Conservation (phyloP, 768 basidiomycete species). For the Panus rudis region DNA sequence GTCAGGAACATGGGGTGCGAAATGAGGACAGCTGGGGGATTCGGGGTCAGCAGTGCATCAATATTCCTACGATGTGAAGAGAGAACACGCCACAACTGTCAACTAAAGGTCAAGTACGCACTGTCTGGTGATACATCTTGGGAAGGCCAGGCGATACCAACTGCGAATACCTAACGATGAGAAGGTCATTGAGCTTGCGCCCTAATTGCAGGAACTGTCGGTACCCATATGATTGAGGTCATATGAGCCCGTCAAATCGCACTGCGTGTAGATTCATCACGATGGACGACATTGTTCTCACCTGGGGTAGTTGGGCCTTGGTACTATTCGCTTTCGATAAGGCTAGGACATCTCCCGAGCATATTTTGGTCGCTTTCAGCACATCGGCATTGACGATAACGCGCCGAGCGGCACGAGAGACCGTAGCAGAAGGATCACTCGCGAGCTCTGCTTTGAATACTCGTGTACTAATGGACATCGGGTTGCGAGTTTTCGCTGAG, state of each 20-base stretch:
- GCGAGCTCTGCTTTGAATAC: conserved; percentile 22
- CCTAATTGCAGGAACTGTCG: no score
- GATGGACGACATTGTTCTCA: conserved; percentile 16
- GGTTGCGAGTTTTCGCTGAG: no score
- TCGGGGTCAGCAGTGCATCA: conserved; percentile 3
- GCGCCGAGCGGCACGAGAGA: conserved; percentile 52
- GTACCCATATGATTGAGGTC: background rate
- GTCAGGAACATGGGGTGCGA: conserved; percentile 57
- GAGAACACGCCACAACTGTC: no score
- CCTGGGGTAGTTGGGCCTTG: conserved; percentile 23
- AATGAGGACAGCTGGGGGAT: conserved; percentile 42
- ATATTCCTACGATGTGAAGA: no score
- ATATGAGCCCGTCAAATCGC: conserved; percentile 9
- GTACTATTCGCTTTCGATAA: conserved; percentile 36
- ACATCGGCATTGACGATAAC: conserved; percentile 56
- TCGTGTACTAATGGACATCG: conserved; percentile 18
- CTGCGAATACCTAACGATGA: conserved; percentile 44
- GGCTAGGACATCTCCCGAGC: conserved; percentile 64
- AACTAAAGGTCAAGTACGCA: conserved; percentile 28
- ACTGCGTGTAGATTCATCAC: conserved; percentile 3
- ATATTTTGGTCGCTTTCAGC: conserved; percentile 52
- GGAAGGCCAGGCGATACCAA: conserved; percentile 77
- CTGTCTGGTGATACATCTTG: conserved; percentile 51
- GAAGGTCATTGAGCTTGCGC: no score
- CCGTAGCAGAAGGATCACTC: conserved; percentile 12